These are phyloP conservation scores for Suhomyces wounanorum DNA, from an alignment of 1,139 yeast genomes.

Conservation along the genomic window DNA sequence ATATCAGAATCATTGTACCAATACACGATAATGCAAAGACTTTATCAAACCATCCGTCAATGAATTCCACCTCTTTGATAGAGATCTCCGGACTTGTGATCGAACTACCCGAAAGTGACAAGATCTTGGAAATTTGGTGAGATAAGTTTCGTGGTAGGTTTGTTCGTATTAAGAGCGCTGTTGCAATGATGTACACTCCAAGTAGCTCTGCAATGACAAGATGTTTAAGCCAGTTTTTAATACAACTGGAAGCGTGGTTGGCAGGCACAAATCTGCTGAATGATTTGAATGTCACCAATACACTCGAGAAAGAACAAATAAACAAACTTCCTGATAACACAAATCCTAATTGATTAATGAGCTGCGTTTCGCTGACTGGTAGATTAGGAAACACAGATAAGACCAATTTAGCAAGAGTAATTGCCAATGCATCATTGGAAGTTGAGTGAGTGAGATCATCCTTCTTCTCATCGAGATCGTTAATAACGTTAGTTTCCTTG, in stretches of 20 bases:
- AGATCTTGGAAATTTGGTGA: conserved; percentile 47
- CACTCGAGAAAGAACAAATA: conserved; percentile 66
- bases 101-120: conserved; percentile 42
- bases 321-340: conserved; percentile 66
- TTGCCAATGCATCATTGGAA: conserved; percentile 61
- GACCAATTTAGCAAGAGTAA: conserved; percentile 59
- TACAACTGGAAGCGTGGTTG: conserved; percentile 23
- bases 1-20: conserved; percentile 51
- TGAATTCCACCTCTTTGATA: conserved; percentile 52
- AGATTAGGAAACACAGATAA: conserved; percentile 28
- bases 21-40: conserved; percentile 63
- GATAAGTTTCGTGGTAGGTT: conserved; percentile 68
- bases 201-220: conserved; percentile 67
- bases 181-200: conserved; percentile 80
- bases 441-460: conserved; percentile 7
- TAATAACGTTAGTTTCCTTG: conserved; percentile 11
- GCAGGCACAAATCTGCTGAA: conserved; percentile 38
- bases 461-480: conserved; percentile 8
- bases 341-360: conserved; percentile 66
- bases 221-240: conserved; percentile 42
- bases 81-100: conserved; percentile 22
- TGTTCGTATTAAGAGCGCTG: conserved; percentile 74
- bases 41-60: conserved; percentile 81
- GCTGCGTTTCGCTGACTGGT: conserved; percentile 48
- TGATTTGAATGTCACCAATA: conserved; percentile 51